phyloP scores from a whole-genome alignment of 106 monocot genomes.

The Alisma plantagoaquatica region DNA sequence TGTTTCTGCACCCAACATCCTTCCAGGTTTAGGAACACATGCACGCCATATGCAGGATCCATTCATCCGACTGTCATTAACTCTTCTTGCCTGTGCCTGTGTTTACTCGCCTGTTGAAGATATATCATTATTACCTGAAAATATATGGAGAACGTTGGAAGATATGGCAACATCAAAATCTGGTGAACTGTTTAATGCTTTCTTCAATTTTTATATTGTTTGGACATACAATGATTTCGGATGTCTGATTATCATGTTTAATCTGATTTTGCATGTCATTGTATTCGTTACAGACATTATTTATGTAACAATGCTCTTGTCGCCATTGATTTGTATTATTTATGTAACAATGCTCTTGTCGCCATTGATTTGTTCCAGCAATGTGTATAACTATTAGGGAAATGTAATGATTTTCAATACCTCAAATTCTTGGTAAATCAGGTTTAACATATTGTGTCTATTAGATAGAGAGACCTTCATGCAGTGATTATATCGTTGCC shows the following conservation, averaged over 20 bases:
- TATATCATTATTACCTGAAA: constrained; percentile 71
- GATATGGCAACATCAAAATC: constrained; percentile 42
- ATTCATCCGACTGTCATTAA: constrained; percentile 47
- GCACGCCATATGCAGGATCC: constrained; percentile 35
- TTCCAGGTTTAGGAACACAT: constrained; percentile 33
- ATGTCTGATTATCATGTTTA: too few species aligned
- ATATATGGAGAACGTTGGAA: constrained; percentile 74
- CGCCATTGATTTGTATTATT: too few species aligned
- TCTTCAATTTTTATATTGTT: too few species aligned
- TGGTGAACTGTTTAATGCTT: constrained; percentile 22
- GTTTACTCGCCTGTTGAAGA: constrained; percentile 74
- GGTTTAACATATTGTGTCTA: background rate
- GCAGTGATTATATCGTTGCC: too few species aligned
- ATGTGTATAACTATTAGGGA: too few species aligned
- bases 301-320: too few species aligned
- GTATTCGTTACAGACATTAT: too few species aligned
- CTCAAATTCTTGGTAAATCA: background rate
- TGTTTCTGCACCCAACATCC: constrained; percentile 31
- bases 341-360: too few species aligned
- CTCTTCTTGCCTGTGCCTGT: constrained; percentile 69
- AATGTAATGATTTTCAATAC: too few species aligned
- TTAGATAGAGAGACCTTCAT: too few species aligned
- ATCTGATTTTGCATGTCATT: too few species aligned
- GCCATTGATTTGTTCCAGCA: background rate
- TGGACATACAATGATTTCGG: too few species aligned